Base-by-base conservation (phyloP, 1,139 yeast species). In the Oligophagozyma castellii region DNA sequence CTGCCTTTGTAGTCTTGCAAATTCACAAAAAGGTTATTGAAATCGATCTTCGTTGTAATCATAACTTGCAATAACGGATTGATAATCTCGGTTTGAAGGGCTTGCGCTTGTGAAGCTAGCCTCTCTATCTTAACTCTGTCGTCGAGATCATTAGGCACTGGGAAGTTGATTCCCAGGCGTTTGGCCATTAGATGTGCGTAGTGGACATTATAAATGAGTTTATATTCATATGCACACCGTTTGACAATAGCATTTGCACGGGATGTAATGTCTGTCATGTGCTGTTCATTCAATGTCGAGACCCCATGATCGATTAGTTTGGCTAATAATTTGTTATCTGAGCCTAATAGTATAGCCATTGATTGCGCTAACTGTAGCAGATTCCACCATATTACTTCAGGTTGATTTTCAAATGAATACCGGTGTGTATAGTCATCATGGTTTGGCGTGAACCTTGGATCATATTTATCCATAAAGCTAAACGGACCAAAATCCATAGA, bases 401-500 rank as follows among this genome's bases (percentile, higher is more conserved):
- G 95, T 10, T 83, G 78, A 45, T 80, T 81, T 19, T 67, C 66
- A 53, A 78, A 86, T 6, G 84, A 71, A 51, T 89, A 89, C 28
- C 95, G 61, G 16, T 59, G 53, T 31, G 63, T 60, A 28, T 67
- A 70, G 50, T 89, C 98, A 48, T 84, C 95, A 31, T 84, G 86
- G 48, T 89, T 89, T 2, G 96, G 92, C 0, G 95, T 79, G 48
- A 69, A 86, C 30, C 66, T 55, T 5, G 93, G 86, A 46, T 83
- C 75, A 49, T 76, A 89, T 33, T 70, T 70, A 48, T 86, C 95
- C 73, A 79, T 64, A 32, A 84, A 79, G 14, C 93, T 79, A 57
- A 81, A 89, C 1, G 98, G 98, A 3, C 98, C 98, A 51, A 77
- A 89, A 53, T 89, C 98, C 56, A 89, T 70, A 0, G 94, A 72